phyloP scores from a whole-genome alignment of 2,329 filamentous ascomycete genomes.

The Trichoderma simmonsii region DNA sequence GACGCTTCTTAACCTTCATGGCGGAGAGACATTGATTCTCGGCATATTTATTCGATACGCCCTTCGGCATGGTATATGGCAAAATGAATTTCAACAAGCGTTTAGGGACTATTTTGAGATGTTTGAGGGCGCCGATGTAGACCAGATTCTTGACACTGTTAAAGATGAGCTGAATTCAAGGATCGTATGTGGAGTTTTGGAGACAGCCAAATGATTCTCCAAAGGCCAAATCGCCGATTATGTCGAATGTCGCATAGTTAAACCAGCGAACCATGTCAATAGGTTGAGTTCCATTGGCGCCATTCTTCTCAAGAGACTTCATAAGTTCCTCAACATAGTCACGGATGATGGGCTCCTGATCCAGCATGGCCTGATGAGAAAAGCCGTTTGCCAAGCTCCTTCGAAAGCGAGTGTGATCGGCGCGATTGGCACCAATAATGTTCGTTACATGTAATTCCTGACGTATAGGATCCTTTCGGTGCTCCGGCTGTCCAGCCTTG shows the following conservation, averaged over 20 bases:
- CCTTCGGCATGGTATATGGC: not conserved
- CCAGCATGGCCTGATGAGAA: conserved; percentile 29
- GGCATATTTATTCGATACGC: not conserved
- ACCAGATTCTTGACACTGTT: conserved; percentile 6
- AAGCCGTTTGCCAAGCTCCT: conserved; percentile 30
- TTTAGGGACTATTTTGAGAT: not conserved
- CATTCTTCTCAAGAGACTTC: conserved; percentile 21
- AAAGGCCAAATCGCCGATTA: conserved; percentile 32
- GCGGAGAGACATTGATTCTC: conserved; percentile 6
- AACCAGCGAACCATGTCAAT: conserved; percentile 30
- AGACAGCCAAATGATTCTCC: conserved; percentile 31
- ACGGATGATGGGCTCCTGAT: conserved; percentile 31
- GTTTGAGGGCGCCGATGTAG: not conserved
- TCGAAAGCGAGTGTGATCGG: conserved; percentile 25
- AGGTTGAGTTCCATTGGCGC: conserved; percentile 2
- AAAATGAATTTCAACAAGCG: not conserved
- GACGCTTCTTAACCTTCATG: conserved; percentile 13
- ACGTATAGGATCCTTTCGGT: conserved; percentile 13
- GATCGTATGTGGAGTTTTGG: conserved; percentile 24
- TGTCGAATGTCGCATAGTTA: conserved; percentile 31
- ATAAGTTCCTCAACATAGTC: conserved; percentile 29
- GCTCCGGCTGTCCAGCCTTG: conserved; percentile 19
- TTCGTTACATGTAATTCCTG: not conserved
- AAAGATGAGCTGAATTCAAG: conserved; percentile 29
- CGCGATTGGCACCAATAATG: conserved; percentile 23